These are phyloP conservation scores for Cladosporium sp. DNA, from an alignment of 2,329 filamentous ascomycete genomes.

Conservation along the genomic window DNA sequence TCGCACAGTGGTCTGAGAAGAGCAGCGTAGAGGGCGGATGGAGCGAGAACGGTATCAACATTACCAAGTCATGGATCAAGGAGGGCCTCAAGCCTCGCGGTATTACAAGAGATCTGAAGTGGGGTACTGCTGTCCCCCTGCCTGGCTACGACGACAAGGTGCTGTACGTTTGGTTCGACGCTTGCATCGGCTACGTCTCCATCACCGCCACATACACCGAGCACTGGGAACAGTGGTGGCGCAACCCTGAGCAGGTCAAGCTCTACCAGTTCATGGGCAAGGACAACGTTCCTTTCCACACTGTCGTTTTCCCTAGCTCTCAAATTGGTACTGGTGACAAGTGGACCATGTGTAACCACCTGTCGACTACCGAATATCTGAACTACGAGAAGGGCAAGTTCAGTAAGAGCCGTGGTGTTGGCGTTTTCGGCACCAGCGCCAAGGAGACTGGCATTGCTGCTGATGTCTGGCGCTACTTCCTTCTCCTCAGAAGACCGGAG, in stretches of 20 bases:
- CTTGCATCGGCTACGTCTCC: constrained; percentile 90
- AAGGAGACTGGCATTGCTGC: constrained; percentile 79
- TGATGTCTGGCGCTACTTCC: constrained; percentile 92
- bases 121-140: constrained; percentile 66
- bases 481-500: constrained; percentile 81
- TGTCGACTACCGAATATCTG: constrained; percentile 85
- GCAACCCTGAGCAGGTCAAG: constrained; percentile 79
- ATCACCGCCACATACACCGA: constrained; percentile 88
- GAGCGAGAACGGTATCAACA: constrained; percentile 70
- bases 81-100: constrained; percentile 81
- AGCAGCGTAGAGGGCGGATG: constrained; percentile 71
- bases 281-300: constrained; percentile 83
- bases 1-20: constrained; percentile 73
- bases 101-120: constrained; percentile 89
- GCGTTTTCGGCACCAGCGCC: constrained; percentile 87
- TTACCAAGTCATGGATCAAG: constrained; percentile 76
- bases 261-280: constrained; percentile 97
- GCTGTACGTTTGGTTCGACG: constrained; percentile 91
- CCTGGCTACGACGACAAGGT: constrained; percentile 70
- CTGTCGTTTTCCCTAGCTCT: constrained; percentile 84
- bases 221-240: constrained; percentile 94
- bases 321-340: constrained; percentile 79
- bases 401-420: constrained; percentile 83
- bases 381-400: constrained; percentile 91
- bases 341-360: constrained; percentile 85